Evolutionary conservation across 1,284 basidiomycete genomes (phyloP), one percentile per base, ranked within the genome.

Genomic region (Leccinum subrobustum): DNA sequence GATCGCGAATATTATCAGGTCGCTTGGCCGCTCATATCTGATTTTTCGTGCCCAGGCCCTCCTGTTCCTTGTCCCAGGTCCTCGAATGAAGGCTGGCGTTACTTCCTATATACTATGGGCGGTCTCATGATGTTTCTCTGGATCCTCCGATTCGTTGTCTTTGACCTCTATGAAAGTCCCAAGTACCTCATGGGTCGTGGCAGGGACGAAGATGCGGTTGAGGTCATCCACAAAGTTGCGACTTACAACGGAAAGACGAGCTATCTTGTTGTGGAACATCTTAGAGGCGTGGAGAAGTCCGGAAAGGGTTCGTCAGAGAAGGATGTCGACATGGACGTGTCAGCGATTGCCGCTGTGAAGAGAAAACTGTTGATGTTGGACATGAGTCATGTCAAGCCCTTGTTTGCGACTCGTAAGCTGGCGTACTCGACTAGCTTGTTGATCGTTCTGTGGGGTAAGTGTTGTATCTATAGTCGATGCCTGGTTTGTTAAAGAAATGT

Each of bases 181-280:
- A 90, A 90, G 71, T 92, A 81, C 73, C 81, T 94, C 31, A 83
- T 93, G 71, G 85, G 85, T 6, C 83, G 86, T 60, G 91, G 91
- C 1, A 77, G 79, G 42, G 91, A 93, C 65, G 81, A 79, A 14
- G 83, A 88, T 55, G 92, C 92, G 0, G 84, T 94, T 25, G 82
- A 81, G 16, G 81, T 92, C 55, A 76, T 95, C 23, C 82, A 87
- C 62, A 78, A 79, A 31, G 81, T 94, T 18, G 92, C 92, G 2
- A 73, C 75, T 33, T 90, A 85, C 75, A 94, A 96, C 70, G 80
- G 83, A 2, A 80, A 65, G 54, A 75, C 70, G 52, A 78, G 75
- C 56, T 68, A 54, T 54, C 75, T 89, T 35, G 83, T 78, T 5
- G 63, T 85, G 6, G 84, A 84, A 54, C 75, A 82, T 58, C 75